Evolutionary conservation across 495 filamentous ascomycete species (phyloP).

Genomic region (Oleoguttula mirabilis): DNA sequence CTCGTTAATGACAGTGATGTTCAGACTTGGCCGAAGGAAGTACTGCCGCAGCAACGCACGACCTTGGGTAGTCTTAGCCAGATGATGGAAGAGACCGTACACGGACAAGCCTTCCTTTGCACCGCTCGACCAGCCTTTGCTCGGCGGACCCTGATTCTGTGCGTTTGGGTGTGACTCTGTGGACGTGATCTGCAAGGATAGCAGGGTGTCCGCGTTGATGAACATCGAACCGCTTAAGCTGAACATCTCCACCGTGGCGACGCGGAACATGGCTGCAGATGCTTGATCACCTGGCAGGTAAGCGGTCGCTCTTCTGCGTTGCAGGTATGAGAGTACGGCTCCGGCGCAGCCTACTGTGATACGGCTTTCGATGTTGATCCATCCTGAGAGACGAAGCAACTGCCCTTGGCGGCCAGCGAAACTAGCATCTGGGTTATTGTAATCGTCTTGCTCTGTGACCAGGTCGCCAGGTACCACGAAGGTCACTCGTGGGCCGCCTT

Average conservation of each 20-base stretch:
- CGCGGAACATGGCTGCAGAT: constrained; percentile 39
- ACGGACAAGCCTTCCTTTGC: constrained; percentile 85
- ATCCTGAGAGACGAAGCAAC: constrained; percentile 58
- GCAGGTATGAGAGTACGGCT: constrained; percentile 67
- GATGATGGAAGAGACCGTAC: constrained; percentile 66
- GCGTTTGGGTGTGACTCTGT: constrained; percentile 75
- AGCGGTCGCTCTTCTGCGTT: constrained; percentile 52
- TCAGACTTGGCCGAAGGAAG: constrained; percentile 69
- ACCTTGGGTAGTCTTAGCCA: constrained; percentile 75
- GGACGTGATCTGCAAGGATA: constrained; percentile 75
- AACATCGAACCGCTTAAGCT: constrained; percentile 69
- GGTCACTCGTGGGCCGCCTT: constrained; percentile 40
- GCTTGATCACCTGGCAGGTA: constrained; percentile 44
- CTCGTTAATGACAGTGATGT: constrained; percentile 56
- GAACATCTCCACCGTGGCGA: constrained; percentile 66
- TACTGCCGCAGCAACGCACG: constrained; percentile 63
- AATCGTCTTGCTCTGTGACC: constrained; percentile 34
- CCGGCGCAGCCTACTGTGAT: constrained; percentile 73
- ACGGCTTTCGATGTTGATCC: constrained; percentile 66
- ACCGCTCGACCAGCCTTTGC: constrained; percentile 42
- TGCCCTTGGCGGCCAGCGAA: constrained; percentile 47
- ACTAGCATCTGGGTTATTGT: constrained; percentile 37
- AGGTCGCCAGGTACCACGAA: constrained; percentile 44
- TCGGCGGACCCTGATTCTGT: constrained; percentile 62
- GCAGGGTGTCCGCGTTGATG: constrained; percentile 65